phyloP scores from a whole-genome alignment of 1,139 yeast genomes.

The Scheffersomyces parashehatae region DNA sequence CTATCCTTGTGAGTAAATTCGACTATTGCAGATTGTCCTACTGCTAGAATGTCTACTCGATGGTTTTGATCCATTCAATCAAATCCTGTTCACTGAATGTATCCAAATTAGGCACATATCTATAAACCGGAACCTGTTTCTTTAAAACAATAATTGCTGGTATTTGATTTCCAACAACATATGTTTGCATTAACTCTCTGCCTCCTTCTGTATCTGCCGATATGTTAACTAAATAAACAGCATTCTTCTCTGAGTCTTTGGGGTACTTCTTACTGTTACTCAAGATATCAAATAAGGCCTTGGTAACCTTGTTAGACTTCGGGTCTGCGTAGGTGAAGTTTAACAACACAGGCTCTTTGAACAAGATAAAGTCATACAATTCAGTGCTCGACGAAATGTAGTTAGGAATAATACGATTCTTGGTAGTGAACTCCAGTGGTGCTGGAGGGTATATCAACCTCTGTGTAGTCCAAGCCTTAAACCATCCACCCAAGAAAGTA shows the following conservation, averaged over 20 bases:
- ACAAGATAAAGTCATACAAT: slow-evolving; percentile 54
- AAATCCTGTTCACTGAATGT: slow-evolving; percentile 55
- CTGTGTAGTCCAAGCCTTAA: slow-evolving; percentile 13
- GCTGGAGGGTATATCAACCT: slow-evolving; percentile 42
- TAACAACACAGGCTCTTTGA: slow-evolving; percentile 61
- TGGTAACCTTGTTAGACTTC: slow-evolving; percentile 62
- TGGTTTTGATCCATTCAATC: slow-evolving; percentile 51
- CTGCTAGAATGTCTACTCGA: slow-evolving; percentile 7
- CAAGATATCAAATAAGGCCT: slow-evolving; percentile 57
- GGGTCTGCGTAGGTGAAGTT: slow-evolving; percentile 75
- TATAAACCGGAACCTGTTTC: slow-evolving; percentile 63
- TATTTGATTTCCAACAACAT: slow-evolving; percentile 51
- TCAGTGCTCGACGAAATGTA: slow-evolving; percentile 53
- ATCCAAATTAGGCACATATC: slow-evolving; percentile 43
- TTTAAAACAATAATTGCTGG: slow-evolving; percentile 70
- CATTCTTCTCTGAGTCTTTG: slow-evolving; percentile 21
- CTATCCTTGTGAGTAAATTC: no score
- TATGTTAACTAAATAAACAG: slow-evolving; percentile 65
- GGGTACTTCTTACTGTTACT: slow-evolving; percentile 54
- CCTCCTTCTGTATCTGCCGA: slow-evolving; percentile 68
- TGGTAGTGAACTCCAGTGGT: slow-evolving; percentile 38
- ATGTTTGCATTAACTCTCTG: slow-evolving; percentile 57
- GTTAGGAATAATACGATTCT: slow-evolving; percentile 41
- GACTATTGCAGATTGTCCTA: no score
- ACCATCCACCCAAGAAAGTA: slow-evolving; percentile 11